Conservation (phyloP, 2,329 filamentous ascomycete species). For the Pezicula radicicola region DNA sequence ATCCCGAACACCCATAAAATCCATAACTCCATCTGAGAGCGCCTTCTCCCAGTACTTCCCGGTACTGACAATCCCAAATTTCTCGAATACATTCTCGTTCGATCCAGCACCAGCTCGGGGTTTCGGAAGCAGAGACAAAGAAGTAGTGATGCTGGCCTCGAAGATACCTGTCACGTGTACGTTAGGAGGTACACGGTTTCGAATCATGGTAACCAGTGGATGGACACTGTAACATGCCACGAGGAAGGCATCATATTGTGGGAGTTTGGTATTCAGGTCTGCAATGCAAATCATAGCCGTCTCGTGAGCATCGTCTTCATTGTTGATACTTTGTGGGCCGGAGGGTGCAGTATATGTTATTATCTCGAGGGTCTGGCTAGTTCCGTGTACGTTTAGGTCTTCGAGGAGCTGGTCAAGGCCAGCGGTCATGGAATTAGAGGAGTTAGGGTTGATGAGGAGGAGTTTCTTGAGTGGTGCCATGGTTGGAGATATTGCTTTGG, state of each 20-base stretch:
- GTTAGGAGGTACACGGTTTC: constrained; percentile 31
- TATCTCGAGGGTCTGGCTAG: constrained; percentile 37
- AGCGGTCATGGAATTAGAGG: constrained; percentile 68
- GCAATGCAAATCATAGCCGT: constrained; percentile 62
- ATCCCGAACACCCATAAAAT: constrained; percentile 53
- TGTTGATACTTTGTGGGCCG: constrained; percentile 74
- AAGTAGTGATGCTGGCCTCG: constrained; percentile 68
- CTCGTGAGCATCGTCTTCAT: constrained; percentile 61
- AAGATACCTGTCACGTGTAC: constrained; percentile 77
- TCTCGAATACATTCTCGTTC: constrained; percentile 29
- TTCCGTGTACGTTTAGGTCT: constrained; percentile 24
- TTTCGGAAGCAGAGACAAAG: constrained; percentile 34
- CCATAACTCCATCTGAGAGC: constrained; percentile 60
- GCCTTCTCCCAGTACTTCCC: constrained; percentile 80
- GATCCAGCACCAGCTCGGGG: constrained; percentile 15
- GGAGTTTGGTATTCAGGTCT: constrained; percentile 41
- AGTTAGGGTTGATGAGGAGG: constrained; percentile 79
- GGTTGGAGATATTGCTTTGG: constrained; percentile 2
- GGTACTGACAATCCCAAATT: constrained; percentile 87
- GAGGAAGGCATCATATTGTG: constrained; percentile 69
- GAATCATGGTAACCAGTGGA: constrained; percentile 65
- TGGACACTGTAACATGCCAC: constrained; percentile 89
- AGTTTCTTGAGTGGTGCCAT: constrained; percentile 42
- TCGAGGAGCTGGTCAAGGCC: constrained; percentile 52
- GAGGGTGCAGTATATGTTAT: constrained; percentile 64